Evolutionary conservation across 2,329 filamentous ascomycete species (phyloP), one percentile per base, ranked within the genome.

Genomic region (Bipolaris victoriae): DNA sequence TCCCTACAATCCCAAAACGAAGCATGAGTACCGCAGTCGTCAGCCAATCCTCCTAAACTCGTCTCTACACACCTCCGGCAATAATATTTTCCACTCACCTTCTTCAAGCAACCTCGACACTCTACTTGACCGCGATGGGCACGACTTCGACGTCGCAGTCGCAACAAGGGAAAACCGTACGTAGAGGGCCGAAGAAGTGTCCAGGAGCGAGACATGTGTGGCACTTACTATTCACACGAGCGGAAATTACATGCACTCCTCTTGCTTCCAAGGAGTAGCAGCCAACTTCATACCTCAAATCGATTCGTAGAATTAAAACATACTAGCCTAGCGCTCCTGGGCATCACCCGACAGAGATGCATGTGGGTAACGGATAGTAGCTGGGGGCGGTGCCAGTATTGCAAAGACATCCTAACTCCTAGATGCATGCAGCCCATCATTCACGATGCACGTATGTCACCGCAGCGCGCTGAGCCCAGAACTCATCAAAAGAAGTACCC

Each of bases 181-280:
- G 5, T 9, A 10, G n/a, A 1, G 1, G 9, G 6, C 15, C 7
- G 1, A 13, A 39, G 16, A 39, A 39, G n/a, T 39, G 18, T 9
- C 7, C 18, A n/a, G 7, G 7, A 9, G 26, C 26, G 9, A 29
- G 26, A 29, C 9, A 4, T 6, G 7, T 39, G n/a, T 39, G 9
- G 16, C 16, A 5, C 7, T 18, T 39, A n/a, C 81, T 39, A 13
- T 39, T 10, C 2, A 7, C 26, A 29, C 26, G 2, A 9, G 9
- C 9, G 9, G 9, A 29, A 3, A 29, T 29, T 29, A 9, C 26
- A 29, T 3, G 3, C 7, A 7, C 2, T 29, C 10, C 26, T 29
- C 9, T 2, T 29, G 26, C 26, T 29, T 29, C 26, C 9, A 10
- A 10, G 26, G 2, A 9, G 26, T 2, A 4, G 4, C 26, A 9